Evolutionary conservation across 352 stramenopile genomes (phyloP).

Genomic region (Pythium aristosporum): DNA sequence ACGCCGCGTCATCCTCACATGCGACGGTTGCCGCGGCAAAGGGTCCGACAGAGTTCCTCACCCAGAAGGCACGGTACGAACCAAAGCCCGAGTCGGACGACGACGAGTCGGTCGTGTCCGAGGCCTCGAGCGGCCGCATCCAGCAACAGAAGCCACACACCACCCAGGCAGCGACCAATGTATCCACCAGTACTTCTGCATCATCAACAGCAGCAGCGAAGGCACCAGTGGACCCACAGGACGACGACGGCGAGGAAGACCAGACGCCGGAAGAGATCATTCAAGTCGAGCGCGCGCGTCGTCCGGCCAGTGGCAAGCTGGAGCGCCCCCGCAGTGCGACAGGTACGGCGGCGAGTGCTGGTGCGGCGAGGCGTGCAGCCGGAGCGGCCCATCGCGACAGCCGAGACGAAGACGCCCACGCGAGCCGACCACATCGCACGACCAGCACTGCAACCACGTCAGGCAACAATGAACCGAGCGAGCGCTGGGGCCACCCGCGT

Average conservation of each 20-base stretch:
- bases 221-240: conserved; percentile 21
- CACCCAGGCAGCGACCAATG: neutral
- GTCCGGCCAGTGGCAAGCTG: conserved; percentile 31
- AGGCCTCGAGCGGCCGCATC: conserved; percentile 22
- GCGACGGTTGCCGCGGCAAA: neutral
- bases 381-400: conserved; percentile 25
- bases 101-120: conserved; percentile 31
- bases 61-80: conserved; percentile 21
- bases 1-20: neutral
- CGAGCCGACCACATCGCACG: neutral
- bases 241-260: conserved; percentile 35
- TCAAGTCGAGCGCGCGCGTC: conserved; percentile 40
- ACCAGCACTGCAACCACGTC: conserved; percentile 29
- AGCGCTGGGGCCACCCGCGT: conserved; percentile 55
- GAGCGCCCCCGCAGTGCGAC: conserved; percentile 51
- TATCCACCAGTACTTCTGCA: neutral
- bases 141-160: conserved; percentile 18
- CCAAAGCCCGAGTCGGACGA: conserved; percentile 48
- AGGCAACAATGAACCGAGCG: conserved; percentile 43
- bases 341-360: conserved; percentile 24
- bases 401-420: conserved; percentile 14
- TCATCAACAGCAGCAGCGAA: conserved; percentile 1
- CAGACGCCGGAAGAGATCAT: conserved; percentile 42
- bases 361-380: conserved; percentile 15
- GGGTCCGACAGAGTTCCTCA: conserved; percentile 15